Evolutionary conservation across 192 early-diverging fungal genomes (phyloP).

Genomic region (Obelidium mucronatum): DNA sequence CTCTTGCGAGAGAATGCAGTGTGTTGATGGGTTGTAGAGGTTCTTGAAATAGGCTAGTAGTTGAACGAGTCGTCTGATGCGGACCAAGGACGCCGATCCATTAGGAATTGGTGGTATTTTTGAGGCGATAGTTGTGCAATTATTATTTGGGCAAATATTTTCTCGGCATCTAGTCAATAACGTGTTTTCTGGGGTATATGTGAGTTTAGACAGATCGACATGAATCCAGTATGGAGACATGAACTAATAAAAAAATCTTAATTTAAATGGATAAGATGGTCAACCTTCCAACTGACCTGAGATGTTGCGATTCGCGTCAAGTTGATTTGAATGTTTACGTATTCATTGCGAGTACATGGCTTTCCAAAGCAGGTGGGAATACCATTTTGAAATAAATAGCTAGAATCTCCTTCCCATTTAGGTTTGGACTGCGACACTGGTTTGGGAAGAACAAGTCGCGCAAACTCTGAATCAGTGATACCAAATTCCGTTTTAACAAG

Average conservation of each 20-base stretch:
- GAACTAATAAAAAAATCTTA: not conserved
- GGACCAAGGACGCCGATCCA: not conserved
- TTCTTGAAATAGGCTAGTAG: not conserved
- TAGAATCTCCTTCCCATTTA: constrained; percentile 16
- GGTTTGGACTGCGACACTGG: not conserved
- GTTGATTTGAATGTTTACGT: constrained; percentile 9
- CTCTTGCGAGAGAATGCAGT: constrained; percentile 5
- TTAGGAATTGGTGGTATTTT: too few relatives aligned
- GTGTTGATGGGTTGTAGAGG: not conserved
- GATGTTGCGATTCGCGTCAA: not conserved
- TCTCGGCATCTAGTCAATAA: not conserved
- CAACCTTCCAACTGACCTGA: not conserved
- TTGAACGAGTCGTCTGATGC: not conserved
- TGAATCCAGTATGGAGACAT: constrained; percentile 9
- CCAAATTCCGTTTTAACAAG: not conserved
- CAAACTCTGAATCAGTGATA: not conserved
- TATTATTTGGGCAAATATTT: not conserved
- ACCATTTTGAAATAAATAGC: constrained; percentile 6
- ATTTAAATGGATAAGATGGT: not conserved
- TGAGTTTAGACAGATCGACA: constrained; percentile 16
- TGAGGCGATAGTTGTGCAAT: not conserved
- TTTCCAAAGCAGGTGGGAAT: constrained; percentile 17
- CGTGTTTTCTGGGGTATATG: not conserved
- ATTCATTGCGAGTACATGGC: constrained; percentile 7
- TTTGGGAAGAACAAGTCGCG: not conserved